Evolutionary conservation across 1,284 basidiomycete species (phyloP).

Genomic region (Puccinia triticina): DNA sequence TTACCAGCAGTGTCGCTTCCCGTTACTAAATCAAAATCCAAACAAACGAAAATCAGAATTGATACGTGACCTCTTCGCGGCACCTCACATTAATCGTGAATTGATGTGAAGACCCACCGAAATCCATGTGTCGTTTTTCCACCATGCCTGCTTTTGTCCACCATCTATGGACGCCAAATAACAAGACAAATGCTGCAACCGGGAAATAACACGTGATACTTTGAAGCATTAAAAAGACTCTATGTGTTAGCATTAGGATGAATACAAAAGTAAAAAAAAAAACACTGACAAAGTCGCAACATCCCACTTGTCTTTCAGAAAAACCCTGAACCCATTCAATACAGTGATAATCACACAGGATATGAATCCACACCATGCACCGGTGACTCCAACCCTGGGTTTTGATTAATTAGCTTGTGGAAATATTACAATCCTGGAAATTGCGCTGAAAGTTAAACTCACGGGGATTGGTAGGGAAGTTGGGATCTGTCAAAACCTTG

Average conservation of each 20-base stretch:
- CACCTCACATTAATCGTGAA: neutral
- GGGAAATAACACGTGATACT: constrained; percentile 50
- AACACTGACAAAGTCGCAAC: constrained; percentile 41
- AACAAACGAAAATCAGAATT: neutral
- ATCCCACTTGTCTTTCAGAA: constrained; percentile 40
- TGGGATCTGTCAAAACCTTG: constrained; percentile 72
- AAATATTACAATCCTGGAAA: neutral
- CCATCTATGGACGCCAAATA: constrained; percentile 47
- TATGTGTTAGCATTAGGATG: neutral
- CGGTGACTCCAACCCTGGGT: constrained; percentile 36
- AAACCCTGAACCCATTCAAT: constrained; percentile 49
- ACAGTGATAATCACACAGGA: constrained; percentile 42
- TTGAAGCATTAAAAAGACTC: neutral
- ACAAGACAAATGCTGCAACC: constrained; percentile 25
- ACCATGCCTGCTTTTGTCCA: constrained; percentile 45
- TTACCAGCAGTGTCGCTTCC: constrained; percentile 45
- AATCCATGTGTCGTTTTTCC: constrained; percentile 45
- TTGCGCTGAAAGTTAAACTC: neutral
- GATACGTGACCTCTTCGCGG: neutral
- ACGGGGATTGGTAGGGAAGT: constrained; percentile 69
- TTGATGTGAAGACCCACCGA: constrained; percentile 24
- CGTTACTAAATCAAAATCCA: constrained; percentile 19
- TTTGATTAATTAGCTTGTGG: neutral
- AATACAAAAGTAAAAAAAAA: neutral
- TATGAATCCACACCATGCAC: constrained; percentile 47